phyloP scores from a whole-genome alignment of 2,329 filamentous ascomycete genomes.

The Aspergillus hortae region DNA sequence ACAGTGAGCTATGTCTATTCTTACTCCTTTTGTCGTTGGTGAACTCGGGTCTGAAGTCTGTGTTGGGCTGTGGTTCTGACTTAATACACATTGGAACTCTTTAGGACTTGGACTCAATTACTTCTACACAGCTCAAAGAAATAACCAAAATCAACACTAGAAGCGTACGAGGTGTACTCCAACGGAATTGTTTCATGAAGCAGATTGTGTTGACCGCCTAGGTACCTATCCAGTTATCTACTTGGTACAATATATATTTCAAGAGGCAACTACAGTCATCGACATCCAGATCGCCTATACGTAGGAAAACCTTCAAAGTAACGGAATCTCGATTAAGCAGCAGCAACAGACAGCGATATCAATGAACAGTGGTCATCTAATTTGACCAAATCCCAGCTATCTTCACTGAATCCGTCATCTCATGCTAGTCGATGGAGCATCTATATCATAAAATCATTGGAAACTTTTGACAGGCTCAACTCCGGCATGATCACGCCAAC shows the following conservation, averaged over 20 bases:
- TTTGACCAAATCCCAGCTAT: conserved; percentile 50
- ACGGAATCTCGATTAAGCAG: background rate
- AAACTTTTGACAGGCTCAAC: conserved; percentile 18
- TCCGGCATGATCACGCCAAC: conserved; percentile 17
- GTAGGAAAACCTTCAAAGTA: background rate
- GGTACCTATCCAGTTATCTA: no score
- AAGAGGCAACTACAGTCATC: background rate
- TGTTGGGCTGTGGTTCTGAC: no score
- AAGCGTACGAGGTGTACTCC: no score
- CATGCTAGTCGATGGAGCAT: conserved; percentile 11
- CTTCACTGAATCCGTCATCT: conserved; percentile 8
- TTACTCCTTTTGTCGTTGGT: background rate
- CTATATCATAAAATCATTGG: conserved; percentile 11
- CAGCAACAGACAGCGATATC: background rate
- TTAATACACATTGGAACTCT: no score
- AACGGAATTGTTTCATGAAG: no score
- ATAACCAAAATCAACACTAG: no score
- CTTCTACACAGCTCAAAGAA: no score
- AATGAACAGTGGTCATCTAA: conserved; percentile 55
- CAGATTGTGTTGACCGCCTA: no score
- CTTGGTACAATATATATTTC: no score
- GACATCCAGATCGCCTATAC: background rate
- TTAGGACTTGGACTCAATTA: no score
- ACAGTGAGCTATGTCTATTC: background rate
- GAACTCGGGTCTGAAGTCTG: no score